Evolutionary conservation across 2,329 filamentous ascomycete species (phyloP).

Genomic region (Cladosporium sp.): DNA sequence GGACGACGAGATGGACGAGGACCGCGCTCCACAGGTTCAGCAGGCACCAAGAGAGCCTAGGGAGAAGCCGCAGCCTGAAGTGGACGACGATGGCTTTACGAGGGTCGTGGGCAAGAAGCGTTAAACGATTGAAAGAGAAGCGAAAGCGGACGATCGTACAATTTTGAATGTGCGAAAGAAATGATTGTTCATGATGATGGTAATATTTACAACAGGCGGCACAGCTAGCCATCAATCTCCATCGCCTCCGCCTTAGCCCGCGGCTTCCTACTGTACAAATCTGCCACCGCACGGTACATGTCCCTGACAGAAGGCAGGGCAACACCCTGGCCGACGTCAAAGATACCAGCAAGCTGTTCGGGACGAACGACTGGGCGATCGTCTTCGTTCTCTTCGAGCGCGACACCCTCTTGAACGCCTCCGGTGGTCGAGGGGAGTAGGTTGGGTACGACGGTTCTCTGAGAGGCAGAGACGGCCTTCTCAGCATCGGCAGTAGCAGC

Average conservation of each 20-base stretch:
- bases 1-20: constrained; percentile 50
- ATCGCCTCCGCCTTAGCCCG: constrained; percentile 8
- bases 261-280: constrained; percentile 58
- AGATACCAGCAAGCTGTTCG: constrained; percentile 65
- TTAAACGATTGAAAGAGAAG: constrained; percentile 13
- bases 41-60: constrained; percentile 42
- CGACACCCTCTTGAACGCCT: constrained; percentile 18
- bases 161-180: not conserved
- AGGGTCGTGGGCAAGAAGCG: constrained; percentile 36
- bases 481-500: constrained; percentile 5
- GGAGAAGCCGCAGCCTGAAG: constrained; percentile 59
- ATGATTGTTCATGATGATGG: constrained; percentile 11
- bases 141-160: too few species aligned
- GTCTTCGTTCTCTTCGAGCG: constrained; percentile 39
- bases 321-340: constrained; percentile 65
- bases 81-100: constrained; percentile 40
- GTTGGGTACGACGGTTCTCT: constrained; percentile 29
- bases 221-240: constrained; percentile 7
- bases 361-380: constrained; percentile 60
- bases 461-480: constrained; percentile 16
- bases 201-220: constrained; percentile 2
- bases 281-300: constrained; percentile 69
- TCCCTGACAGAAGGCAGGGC: constrained; percentile 69
- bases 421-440: constrained; percentile 15
- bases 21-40: constrained; percentile 58